phyloP scores from a whole-genome alignment of 495 filamentous ascomycete genomes.

The Trichocladium uniseriatum region DNA sequence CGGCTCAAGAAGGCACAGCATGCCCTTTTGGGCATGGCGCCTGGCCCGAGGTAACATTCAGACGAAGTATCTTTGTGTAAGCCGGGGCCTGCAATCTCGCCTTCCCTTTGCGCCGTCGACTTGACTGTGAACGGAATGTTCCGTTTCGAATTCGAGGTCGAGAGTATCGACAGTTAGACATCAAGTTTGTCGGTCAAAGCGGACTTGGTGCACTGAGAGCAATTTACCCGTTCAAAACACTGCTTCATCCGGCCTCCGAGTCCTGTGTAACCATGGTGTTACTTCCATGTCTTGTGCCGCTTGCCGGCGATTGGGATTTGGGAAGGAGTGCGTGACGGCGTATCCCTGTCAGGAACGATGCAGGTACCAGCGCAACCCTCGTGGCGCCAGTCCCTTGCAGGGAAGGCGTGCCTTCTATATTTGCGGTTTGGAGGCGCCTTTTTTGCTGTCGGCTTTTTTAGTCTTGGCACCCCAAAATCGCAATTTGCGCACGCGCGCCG shows the following conservation, averaged over 20 bases:
- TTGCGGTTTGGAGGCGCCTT: not conserved
- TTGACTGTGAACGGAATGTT: no score
- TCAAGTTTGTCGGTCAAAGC: no score
- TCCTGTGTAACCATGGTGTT: no score
- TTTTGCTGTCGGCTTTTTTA: conserved; percentile 6
- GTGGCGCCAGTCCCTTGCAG: conserved; percentile 11
- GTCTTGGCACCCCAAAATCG: conserved; percentile 9
- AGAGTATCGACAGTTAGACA: no score
- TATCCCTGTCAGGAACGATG: conserved; percentile 6
- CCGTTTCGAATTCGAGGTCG: no score
- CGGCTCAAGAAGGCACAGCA: conserved; percentile 6
- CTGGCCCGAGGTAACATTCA: not conserved
- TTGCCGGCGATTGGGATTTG: not conserved
- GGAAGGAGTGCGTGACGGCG: not conserved
- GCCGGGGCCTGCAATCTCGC: conserved; percentile 3
- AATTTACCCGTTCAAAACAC: no score
- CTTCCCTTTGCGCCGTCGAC: no score
- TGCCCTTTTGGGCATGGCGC: conserved; percentile 7
- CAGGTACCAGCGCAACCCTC: conserved; percentile 11
- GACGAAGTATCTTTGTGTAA: not conserved
- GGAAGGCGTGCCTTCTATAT: not conserved
- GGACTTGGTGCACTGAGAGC: no score
- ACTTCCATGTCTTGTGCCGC: no score
- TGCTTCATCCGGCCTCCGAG: not conserved
- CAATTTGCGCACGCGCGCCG: conserved; percentile 20